These are phyloP conservation scores for Cercis canadensis DNA, from an alignment of 306 rosid genomes.

Conservation along the genomic window DNA sequence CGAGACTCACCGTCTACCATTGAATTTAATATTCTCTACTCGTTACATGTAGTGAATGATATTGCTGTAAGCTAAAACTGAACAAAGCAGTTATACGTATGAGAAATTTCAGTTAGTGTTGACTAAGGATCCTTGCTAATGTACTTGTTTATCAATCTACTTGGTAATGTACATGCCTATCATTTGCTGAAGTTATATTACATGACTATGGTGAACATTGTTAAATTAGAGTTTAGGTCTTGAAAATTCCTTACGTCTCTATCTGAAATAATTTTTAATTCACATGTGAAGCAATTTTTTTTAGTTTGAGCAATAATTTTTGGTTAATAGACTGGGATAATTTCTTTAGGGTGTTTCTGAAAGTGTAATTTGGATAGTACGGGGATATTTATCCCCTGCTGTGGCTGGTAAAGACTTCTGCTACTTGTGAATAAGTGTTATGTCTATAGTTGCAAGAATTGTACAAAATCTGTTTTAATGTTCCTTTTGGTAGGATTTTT, in stretches of 20 bases:
- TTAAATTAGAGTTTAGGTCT: constrained; percentile 21
- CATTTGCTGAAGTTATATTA: neutral
- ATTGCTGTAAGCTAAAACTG: neutral
- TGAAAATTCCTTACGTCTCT: constrained; percentile 13
- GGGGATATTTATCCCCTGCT: neutral
- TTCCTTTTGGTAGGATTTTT: constrained; percentile 17
- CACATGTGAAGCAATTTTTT: constrained; percentile 7
- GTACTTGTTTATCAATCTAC: neutral
- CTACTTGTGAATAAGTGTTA: constrained; percentile 11
- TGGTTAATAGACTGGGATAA: neutral
- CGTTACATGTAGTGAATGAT: constrained; percentile 25
- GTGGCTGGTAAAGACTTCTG: neutral
- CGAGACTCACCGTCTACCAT: too few relatives aligned
- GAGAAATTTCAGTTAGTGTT: constrained; percentile 28
- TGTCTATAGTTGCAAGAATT: constrained; percentile 6
- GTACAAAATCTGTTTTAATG: constrained; percentile 12
- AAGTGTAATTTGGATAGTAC: neutral
- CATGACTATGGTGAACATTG: constrained; percentile 6
- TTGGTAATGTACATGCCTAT: neutral
- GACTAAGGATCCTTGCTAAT: constrained; percentile 20
- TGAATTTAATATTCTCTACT: too few relatives aligned
- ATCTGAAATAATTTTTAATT: constrained; percentile 9
- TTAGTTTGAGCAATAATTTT: neutral
- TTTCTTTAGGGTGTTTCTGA: neutral
- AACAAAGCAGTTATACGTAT: neutral